phyloP scores from a whole-genome alignment of 208 protist species.

The Wallacemonas sp. region DNA sequence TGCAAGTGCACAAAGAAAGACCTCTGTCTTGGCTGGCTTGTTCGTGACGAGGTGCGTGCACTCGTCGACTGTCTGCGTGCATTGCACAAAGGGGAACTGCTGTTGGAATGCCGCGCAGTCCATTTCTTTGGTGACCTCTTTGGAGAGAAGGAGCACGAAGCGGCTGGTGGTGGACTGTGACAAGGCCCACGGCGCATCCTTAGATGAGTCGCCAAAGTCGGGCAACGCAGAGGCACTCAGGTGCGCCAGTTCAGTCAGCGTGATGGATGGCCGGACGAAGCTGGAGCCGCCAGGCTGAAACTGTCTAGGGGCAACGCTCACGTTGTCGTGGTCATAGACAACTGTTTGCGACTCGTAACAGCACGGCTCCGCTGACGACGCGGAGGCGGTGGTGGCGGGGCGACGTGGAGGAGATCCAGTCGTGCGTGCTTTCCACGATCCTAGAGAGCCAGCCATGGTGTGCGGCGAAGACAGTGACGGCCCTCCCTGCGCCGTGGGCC shows the following conservation, averaged over 20 bases:
- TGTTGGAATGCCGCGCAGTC: constrained; percentile 18
- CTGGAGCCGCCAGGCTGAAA: background rate
- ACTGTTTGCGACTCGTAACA: constrained; percentile 17
- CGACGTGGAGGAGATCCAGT: background rate
- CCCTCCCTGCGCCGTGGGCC: background rate
- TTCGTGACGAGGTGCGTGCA: constrained; percentile 77
- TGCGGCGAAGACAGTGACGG: background rate
- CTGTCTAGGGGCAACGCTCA: constrained; percentile 4
- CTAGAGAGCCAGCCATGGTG: background rate
- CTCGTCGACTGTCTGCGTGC: constrained; percentile 35
- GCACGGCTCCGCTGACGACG: background rate
- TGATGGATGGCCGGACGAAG: constrained; percentile 12
- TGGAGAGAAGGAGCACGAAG: constrained; percentile 27
- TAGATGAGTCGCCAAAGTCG: background rate
- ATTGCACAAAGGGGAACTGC: constrained; percentile 17
- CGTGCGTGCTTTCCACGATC: background rate
- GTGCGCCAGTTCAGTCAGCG: background rate
- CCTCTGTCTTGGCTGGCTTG: constrained; percentile 60
- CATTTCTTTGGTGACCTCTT: constrained; percentile 20
- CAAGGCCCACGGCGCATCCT: background rate
- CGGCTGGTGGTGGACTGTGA: constrained; percentile 2
- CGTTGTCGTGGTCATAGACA: constrained; percentile 16
- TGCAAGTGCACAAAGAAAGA: constrained; percentile 60
- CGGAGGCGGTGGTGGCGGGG: background rate
- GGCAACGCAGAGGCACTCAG: background rate